These are phyloP conservation scores for Phytophthora quininea DNA, from an alignment of 352 stramenopile species.

Conservation along the genomic window DNA sequence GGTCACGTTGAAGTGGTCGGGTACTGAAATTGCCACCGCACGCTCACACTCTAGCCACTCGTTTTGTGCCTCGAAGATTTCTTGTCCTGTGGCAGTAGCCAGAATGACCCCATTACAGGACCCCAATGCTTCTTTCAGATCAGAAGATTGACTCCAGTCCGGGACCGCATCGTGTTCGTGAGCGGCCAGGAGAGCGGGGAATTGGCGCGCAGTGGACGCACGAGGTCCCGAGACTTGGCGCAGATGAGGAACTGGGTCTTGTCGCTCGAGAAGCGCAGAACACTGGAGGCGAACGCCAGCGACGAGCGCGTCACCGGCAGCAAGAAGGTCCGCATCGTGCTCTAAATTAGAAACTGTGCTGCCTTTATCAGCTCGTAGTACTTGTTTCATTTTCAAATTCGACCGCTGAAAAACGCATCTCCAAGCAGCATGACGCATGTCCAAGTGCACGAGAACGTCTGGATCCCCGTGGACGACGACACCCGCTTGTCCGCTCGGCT, in stretches of 20 bases:
- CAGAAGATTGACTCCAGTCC: slow-evolving; percentile 47
- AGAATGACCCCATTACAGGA: slow-evolving; percentile 56
- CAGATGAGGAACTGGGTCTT: slow-evolving; percentile 28
- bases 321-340: slow-evolving; percentile 26
- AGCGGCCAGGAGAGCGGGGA: slow-evolving; percentile 38
- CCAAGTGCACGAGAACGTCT: slow-evolving; percentile 45
- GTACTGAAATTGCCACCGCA: slow-evolving; percentile 25
- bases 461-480: slow-evolving; percentile 34
- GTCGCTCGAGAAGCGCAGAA: slow-evolving; percentile 20
- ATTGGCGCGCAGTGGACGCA: slow-evolving; percentile 27
- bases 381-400: neutral
- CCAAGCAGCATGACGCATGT: slow-evolving; percentile 13
- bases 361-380: neutral
- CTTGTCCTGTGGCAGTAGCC: slow-evolving; percentile 25
- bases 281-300: slow-evolving; percentile 28
- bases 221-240: slow-evolving; percentile 27
- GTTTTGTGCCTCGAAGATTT: slow-evolving; percentile 21
- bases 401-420: neutral
- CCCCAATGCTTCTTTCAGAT: slow-evolving; percentile 49
- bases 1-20: slow-evolving; percentile 36
- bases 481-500: slow-evolving; percentile 42
- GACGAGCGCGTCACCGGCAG: slow-evolving; percentile 45
- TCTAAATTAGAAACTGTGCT: neutral
- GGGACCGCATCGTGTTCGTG: slow-evolving; percentile 36
- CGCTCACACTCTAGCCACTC: slow-evolving; percentile 38